These are phyloP conservation scores for Polytrichum formosum DNA, from an alignment of 225 moss, liverwort and hornwort genomes.

Conservation along the genomic window DNA sequence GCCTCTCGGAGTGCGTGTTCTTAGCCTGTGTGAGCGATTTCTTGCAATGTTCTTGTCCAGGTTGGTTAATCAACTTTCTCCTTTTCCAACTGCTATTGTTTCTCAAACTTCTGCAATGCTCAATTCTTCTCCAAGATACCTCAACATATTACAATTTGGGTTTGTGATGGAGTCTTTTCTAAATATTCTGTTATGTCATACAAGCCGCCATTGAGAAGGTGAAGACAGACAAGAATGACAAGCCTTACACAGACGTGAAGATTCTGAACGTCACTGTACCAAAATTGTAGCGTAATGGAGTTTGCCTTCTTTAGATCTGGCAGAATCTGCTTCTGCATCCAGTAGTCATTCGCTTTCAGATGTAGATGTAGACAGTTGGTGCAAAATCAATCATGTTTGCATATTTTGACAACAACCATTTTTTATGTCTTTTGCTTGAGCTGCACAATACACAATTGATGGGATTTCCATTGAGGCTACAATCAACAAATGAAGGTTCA, in stretches of 20 bases:
- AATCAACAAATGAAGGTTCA: too few relatives aligned
- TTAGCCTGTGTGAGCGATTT: too few relatives aligned
- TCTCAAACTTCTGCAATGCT: neutral
- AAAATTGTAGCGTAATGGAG: slow-evolving; percentile 36
- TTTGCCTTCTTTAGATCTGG: neutral
- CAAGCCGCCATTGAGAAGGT: slow-evolving; percentile 94
- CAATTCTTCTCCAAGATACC: neutral
- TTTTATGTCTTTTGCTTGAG: too few relatives aligned
- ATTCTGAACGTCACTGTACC: slow-evolving; percentile 93
- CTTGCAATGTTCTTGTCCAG: slow-evolving; percentile 40
- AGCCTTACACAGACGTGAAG: slow-evolving; percentile 90
- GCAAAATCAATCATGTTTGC: too few relatives aligned
- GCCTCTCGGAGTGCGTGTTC: too few relatives aligned
- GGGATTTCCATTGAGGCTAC: too few relatives aligned
- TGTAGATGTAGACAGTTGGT: too few relatives aligned
- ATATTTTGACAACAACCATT: too few relatives aligned
- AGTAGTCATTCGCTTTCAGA: too few relatives aligned
- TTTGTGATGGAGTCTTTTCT: too few relatives aligned
- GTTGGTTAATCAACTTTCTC: slow-evolving; percentile 19
- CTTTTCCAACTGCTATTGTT: neutral
- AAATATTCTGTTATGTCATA: slow-evolving; percentile 1
- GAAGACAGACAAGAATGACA: slow-evolving; percentile 89
- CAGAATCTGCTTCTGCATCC: neutral
- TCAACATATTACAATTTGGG: neutral
- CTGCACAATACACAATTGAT: too few relatives aligned